Evolutionary conservation across 768 basidiomycete species (phyloP).

Genomic region (Cubamyces lactineus): DNA sequence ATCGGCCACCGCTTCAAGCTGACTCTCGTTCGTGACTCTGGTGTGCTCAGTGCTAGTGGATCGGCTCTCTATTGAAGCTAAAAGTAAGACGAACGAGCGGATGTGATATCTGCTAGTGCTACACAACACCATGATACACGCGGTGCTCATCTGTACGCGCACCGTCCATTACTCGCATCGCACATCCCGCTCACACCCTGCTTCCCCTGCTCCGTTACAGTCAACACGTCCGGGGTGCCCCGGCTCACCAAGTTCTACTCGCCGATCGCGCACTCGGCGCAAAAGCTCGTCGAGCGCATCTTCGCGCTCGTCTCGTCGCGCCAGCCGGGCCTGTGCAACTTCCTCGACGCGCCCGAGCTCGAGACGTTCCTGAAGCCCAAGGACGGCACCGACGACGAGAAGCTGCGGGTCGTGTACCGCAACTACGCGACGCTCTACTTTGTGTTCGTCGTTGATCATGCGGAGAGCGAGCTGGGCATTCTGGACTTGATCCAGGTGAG

Average conservation of each 20-base stretch:
- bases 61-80: too few species aligned
- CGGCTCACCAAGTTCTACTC: conserved; percentile 90
- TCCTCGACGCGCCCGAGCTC: conserved; percentile 90
- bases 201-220: conserved; percentile 41
- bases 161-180: conserved; percentile 10
- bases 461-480: conserved; percentile 96
- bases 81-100: background rate
- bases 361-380: conserved; percentile 67
- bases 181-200: conserved; percentile 14
- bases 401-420: conserved; percentile 89
- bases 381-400: conserved; percentile 51
- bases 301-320: conserved; percentile 86
- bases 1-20: too few species aligned
- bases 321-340: conserved; percentile 88
- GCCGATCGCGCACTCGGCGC: conserved; percentile 67
- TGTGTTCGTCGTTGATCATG: conserved; percentile 94
- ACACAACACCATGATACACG: conserved; percentile 67
- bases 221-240: conserved; percentile 91
- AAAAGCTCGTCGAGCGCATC: conserved; percentile 83
- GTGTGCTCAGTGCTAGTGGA: background rate
- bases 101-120: background rate
- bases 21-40: background rate
- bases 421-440: conserved; percentile 97
- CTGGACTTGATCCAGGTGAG: conserved; percentile 94
- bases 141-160: conserved; percentile 74